These are phyloP conservation scores for Fusarium lyarnte DNA, from an alignment of 2,329 filamentous ascomycete species.

Conservation along the genomic window DNA sequence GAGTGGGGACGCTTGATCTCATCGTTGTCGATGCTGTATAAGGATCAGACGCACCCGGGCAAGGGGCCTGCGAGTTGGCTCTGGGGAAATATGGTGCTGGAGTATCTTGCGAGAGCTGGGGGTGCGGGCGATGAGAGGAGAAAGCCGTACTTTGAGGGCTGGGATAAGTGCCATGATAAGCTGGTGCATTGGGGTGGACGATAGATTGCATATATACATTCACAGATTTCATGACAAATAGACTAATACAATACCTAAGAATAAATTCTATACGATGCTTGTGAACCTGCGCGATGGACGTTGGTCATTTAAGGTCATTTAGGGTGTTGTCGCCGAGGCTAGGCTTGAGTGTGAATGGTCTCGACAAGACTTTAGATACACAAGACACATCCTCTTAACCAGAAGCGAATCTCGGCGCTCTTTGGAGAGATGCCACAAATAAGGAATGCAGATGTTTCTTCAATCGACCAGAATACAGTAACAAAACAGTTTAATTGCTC, in stretches of 20 bases:
- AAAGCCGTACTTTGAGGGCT: constrained; percentile 30
- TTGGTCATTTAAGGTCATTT: too few relatives aligned
- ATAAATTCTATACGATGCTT: neutral
- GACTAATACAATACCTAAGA: neutral
- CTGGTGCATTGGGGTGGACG: constrained; percentile 30
- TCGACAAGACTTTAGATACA: neutral
- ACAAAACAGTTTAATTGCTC: neutral
- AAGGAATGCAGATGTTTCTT: too few relatives aligned
- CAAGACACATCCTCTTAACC: neutral
- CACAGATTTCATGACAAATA: constrained; percentile 1
- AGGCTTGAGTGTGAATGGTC: too few relatives aligned
- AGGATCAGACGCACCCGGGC: constrained; percentile 34
- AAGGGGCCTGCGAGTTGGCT: constrained; percentile 36
- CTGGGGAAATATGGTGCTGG: constrained; percentile 35
- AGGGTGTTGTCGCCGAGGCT: neutral
- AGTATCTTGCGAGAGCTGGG: constrained; percentile 28
- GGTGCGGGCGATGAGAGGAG: constrained; percentile 15
- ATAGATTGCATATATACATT: neutral
- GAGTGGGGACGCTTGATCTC: constrained; percentile 33
- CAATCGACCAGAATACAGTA: fast-evolving
- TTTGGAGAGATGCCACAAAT: too few relatives aligned
- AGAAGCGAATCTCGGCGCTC: neutral
- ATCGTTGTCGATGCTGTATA: constrained; percentile 32
- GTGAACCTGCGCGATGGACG: neutral
- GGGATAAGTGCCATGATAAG: constrained; percentile 29